Base-by-base conservation (phyloP, 2,329 filamentous ascomycete species). In the Stachybotrys elegans region DNA sequence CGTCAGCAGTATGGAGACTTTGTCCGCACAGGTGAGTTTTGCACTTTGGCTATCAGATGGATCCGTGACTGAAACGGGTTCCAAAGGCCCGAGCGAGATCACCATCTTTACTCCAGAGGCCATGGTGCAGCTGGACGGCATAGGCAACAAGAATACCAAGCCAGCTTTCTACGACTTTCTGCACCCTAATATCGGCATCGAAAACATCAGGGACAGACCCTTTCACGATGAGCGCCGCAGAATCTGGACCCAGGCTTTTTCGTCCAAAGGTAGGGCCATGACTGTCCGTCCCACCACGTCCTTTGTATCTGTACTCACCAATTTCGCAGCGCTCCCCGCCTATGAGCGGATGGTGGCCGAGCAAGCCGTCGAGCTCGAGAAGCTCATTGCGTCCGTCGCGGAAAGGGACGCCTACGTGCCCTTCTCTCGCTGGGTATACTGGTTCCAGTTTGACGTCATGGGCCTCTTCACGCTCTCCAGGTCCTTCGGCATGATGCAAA, bases 401-500 rank as follows among this genome's bases (percentile, higher is more conserved):
- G 25, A 29, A 4, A n/a, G n/a, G 25, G 25, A n/a, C 25, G n/a
- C 11, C 11, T 11, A 12, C 25, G 25, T 29, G 25, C 25, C 25
- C 25, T 29, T 29, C 25, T 29, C 25, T n/a, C n/a, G n/a, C 4
- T 65, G 61, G 60, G 59, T 61, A 39, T 57, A 54, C 42, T 62
- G 57, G 58, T 57, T 63, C 16, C 50, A 48, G 2, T 60, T 50
- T 59, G 57, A 66, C 25, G 52, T 63, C 29, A 68, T 69, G 56
- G 62, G 63, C 3, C 60, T 66, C 22, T 50, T 68, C 13, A 51
- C 58, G 4, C 62, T 69, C 41, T 57, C 60, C 19, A 58, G 61
- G 44, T 58, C 61, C 0, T 68, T 68, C 43, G 51, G 57, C 20
- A 65, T 67, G 60, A 48, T 66, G 20, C 39, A 44, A 2, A 40